These are phyloP conservation scores for Apiospora saccharicola DNA, from an alignment of 2,329 filamentous ascomycete genomes.

Conservation along the genomic window DNA sequence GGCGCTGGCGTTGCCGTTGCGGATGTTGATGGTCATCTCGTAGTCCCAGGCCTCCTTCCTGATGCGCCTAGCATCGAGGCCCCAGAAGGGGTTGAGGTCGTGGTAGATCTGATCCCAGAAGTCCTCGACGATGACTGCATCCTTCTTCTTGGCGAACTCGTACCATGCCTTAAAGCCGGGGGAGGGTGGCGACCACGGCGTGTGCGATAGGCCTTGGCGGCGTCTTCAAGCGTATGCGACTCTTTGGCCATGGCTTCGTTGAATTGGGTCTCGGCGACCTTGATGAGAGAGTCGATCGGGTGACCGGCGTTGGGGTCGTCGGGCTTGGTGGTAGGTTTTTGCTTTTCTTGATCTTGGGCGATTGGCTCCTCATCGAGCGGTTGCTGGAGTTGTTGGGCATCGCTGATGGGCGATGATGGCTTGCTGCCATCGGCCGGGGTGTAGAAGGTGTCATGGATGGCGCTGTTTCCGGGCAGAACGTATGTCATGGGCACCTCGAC, in stretches of 20 bases:
- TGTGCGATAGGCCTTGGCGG: conserved; percentile 54
- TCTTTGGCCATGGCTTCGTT: conserved; percentile 49
- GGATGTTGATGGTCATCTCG: conserved; percentile 68
- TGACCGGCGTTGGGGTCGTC: conserved; percentile 38
- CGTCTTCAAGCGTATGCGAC: conserved; percentile 50
- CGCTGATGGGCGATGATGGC: conserved; percentile 21
- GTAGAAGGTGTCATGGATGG: conserved; percentile 22
- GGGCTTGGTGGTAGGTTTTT: conserved; percentile 26
- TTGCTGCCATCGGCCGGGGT: conserved; percentile 1
- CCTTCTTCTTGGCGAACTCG: conserved; percentile 50
- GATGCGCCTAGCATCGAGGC: conserved; percentile 54
- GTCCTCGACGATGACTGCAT: conserved; percentile 54
- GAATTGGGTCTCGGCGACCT: conserved; percentile 48
- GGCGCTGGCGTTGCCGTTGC: conserved; percentile 59
- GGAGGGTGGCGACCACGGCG: conserved; percentile 58
- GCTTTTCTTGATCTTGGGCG: conserved; percentile 26
- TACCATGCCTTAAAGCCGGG: conserved; percentile 58
- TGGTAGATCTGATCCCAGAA: conserved; percentile 63
- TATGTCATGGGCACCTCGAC: conserved; percentile 31
- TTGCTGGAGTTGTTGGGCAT: conserved; percentile 1
- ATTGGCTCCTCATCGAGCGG: conserved; percentile 26
- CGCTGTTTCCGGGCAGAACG: conserved; percentile 29
- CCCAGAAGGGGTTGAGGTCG: conserved; percentile 63
- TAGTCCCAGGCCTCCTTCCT: conserved; percentile 61
- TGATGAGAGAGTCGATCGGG: conserved; percentile 55